These are phyloP conservation scores for Rubroshorea leprosula DNA, from an alignment of 345 rosid species.

Conservation along the genomic window DNA sequence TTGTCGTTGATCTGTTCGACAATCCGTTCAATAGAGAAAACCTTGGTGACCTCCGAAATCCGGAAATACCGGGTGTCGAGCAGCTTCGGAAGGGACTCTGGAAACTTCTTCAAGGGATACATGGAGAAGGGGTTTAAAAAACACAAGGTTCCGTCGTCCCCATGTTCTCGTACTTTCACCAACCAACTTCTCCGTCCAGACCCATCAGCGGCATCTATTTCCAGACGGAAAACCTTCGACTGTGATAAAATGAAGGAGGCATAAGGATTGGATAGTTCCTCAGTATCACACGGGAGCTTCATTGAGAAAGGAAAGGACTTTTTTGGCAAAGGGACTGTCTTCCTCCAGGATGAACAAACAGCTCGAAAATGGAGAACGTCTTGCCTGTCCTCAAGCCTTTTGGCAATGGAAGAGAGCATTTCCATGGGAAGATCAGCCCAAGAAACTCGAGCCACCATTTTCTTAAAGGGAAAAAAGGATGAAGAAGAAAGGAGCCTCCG, in stretches of 20 bases:
- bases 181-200: slow-evolving; percentile 10
- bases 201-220: neutral
- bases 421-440: slow-evolving; percentile 16
- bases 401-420: slow-evolving; percentile 7
- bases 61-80: slow-evolving; percentile 7
- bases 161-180: slow-evolving; percentile 16
- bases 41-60: neutral
- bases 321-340: neutral
- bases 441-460: neutral
- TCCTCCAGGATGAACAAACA: slow-evolving; percentile 17
- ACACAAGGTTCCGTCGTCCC: neutral
- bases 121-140: slow-evolving; percentile 10
- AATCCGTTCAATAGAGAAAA: neutral
- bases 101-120: neutral
- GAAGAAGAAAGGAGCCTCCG: too few species aligned
- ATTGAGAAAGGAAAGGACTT: neutral
- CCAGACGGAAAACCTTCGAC: slow-evolving; percentile 9
- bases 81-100: slow-evolving; percentile 4
- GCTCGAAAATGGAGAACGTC: slow-evolving; percentile 13
- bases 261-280: neutral
- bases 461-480: too few species aligned
- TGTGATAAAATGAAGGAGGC: neutral
- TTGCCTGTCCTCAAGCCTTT: neutral
- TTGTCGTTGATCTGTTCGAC: too few species aligned
- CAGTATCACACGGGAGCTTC: neutral